Conservation (phyloP, 2,329 filamentous ascomycete species). For the Tolypocladium amazonense region DNA sequence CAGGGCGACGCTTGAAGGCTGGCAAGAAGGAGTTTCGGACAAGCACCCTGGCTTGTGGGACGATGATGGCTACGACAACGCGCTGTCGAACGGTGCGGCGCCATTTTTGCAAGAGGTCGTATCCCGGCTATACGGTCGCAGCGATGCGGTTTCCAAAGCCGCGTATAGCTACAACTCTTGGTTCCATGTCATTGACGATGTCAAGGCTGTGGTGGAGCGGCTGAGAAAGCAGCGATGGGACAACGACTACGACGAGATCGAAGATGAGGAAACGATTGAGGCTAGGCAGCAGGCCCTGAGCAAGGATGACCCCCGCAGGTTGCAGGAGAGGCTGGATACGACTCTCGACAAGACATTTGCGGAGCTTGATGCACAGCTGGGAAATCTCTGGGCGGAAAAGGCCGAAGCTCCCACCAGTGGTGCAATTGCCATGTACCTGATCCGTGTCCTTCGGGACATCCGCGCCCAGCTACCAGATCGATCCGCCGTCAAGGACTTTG, state of each 20-base stretch:
- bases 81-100: conserved; percentile 53
- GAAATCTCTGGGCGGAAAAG: conserved; percentile 36
- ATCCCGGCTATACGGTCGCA: conserved; percentile 61
- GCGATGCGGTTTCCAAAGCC: conserved; percentile 52
- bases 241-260: conserved; percentile 61
- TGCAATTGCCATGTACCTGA: conserved; percentile 51
- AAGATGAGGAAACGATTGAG: conserved; percentile 62
- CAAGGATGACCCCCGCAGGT: conserved; percentile 56
- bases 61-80: conserved; percentile 48
- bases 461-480: conserved; percentile 52
- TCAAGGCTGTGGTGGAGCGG: conserved; percentile 50
- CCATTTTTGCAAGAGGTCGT: conserved; percentile 60
- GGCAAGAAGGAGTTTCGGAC: conserved; percentile 43
- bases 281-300: conserved; percentile 57
- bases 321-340: conserved; percentile 48
- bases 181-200: conserved; percentile 61
- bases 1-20: conserved; percentile 47
- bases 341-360: conserved; percentile 47
- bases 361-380: conserved; percentile 45
- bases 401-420: conserved; percentile 36
- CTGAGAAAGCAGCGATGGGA: conserved; percentile 65
- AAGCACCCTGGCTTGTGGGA: conserved; percentile 56
- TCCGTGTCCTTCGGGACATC: conserved; percentile 67
- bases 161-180: conserved; percentile 59
- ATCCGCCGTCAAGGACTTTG: conserved; percentile 41